Base-by-base conservation (phyloP, 139 green algal genomes). In the Ettlia oleoabundans region DNA sequence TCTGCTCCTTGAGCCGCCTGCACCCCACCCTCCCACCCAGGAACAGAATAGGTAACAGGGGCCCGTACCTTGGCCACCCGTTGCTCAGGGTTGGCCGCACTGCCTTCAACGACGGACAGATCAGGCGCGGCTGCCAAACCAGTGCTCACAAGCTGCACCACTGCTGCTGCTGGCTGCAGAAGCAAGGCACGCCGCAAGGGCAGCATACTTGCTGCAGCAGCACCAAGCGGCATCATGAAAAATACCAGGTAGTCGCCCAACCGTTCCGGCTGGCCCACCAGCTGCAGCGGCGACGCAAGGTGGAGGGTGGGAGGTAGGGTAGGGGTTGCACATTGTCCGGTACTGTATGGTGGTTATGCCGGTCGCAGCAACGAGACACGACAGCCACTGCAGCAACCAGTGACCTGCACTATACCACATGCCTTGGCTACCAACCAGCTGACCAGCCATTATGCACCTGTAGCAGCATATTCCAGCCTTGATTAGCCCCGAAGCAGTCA, bases 401-500 rank as follows among this genome's bases (percentile, higher is more conserved):
- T n/a, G n/a, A n/a, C n/a, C n/a, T n/a, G n/a, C n/a, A n/a, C 47
- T 15, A 58, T 24, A 35, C 64, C 63, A 70, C 2, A 22, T 38
- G 3, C 24, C 61, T 15, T 70, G 32, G n/a, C 7, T 33, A 68
- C 28, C 61, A 13, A 38, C 28, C 63, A 55, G 38, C 38, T 40
- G 24, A 22, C 21, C 40, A 37, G 10, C 10, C 8, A 26, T 24
- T 2, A 3, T 10, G 0, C 68, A 78, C 71, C 71, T 66, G 33
- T 18, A 78, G 71, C 51, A 78, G 71, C 51, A 61, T 40, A 6
- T 78, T 51, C 71, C 47, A 78, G 33, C 71, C 71, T 24, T 33
- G 32, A 15, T 47, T 21, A 8, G 22, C 6, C 0, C 71, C 71
- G 30, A 78, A 64, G 0, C 5, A 28, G 32, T 78, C 71, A 15